phyloP scores from a whole-genome alignment of 768 basidiomycete genomes.

The Serendipita sp. region DNA sequence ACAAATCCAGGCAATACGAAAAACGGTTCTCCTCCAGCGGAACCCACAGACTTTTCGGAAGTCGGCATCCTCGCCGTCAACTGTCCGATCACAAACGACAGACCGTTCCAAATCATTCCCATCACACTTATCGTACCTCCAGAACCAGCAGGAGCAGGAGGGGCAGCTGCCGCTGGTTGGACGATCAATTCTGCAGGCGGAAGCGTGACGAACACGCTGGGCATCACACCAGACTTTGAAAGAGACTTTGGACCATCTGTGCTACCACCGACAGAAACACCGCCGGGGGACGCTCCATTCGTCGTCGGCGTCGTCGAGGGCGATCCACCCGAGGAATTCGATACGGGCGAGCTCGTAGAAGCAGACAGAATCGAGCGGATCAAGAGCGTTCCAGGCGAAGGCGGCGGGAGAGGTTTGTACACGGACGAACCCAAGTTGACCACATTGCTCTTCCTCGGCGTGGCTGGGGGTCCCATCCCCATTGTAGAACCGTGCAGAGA shows the following conservation, averaged over 20 bases:
- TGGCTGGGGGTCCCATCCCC: constrained; percentile 11
- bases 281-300: not conserved
- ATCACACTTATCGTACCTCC: not conserved
- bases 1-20: not conserved
- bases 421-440: not conserved
- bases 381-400: not conserved
- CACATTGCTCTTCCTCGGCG: constrained; percentile 17
- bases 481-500: constrained; percentile 8
- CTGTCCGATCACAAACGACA: not conserved
- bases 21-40: not conserved
- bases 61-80: not conserved
- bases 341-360: not conserved
- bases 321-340: not conserved
- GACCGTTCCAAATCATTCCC: not conserved
- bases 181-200: not conserved
- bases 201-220: not conserved
- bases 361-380: not conserved
- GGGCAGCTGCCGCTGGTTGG: not conserved
- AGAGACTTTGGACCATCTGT: not conserved
- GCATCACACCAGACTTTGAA: not conserved
- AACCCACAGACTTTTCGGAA: not conserved
- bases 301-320: not conserved
- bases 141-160: not conserved
- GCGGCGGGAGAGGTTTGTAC: not conserved
- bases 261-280: not conserved